Evolutionary conservation across 192 early-diverging fungal species (phyloP), one percentile per base, ranked within the genome.

Genomic region (Phycomyces nitens): DNA sequence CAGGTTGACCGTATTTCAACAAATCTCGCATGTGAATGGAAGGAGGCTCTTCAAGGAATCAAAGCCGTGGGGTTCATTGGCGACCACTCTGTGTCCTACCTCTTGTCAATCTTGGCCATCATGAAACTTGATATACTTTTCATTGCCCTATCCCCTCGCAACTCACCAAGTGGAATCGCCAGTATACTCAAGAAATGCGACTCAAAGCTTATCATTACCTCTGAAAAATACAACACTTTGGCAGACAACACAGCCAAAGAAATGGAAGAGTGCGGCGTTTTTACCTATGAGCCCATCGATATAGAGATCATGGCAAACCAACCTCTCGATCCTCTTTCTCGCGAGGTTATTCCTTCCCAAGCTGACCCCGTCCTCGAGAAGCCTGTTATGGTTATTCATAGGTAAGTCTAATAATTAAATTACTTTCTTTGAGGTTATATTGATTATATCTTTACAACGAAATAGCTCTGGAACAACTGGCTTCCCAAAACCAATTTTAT

Each of bases 401-500:
- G 55, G 55, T 56, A 56, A 20, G 6, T 16, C 2, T 11, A 11
- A 56, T 22, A 39, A 11, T 9, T 27, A 40, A 10, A 56, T 14
- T 6, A 27, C 11, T 56, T 39, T 1, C 15, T 56, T 56, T 16
- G 10, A 40, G 16, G 9, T 38, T 8, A 29, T 21, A 24, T 11
- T 10, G 20, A 29, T 29, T n/a, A 1, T 56, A 29, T 56, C n/a
- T 34, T 56, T 56, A 38, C 12, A 38, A 55, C n/a, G 12, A 39
- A 2, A 64, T 56, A 56, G 42, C 9, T 60, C 58, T 21, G 58
- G 58, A 18, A 47, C 58, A 26, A 60, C 58, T n/a, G 42, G 3
- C 6, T 60, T 60, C 24, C 58, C 58, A 9, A 60, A 60, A 8
- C 58, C 58, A 0, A 60, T 60, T 9, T 60, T 47, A 47, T 43